Percentiles rank a stretch among this genome's conserved stretches.
Conservation (phyloP, 2,329 filamentous ascomycete species). For the Fusarium sp. region DNA sequence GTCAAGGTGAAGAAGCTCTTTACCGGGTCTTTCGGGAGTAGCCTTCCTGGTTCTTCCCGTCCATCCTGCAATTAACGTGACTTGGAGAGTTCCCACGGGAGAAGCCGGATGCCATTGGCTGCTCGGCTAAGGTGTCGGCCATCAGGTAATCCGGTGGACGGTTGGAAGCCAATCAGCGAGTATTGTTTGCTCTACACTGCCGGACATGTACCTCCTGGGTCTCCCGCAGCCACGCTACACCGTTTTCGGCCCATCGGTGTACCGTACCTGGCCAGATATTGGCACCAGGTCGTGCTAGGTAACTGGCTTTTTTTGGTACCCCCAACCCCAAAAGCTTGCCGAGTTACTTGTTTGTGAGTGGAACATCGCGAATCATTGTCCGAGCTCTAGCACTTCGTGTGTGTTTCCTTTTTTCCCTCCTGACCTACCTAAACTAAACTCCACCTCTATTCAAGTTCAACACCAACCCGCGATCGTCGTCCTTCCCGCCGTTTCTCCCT, state of each 20-base stretch:
- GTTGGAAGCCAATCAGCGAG: slow-evolving; percentile 11
- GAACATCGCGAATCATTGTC: slow-evolving; percentile 43
- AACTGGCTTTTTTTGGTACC: slow-evolving; percentile 24
- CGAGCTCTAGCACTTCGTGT: slow-evolving; percentile 28
- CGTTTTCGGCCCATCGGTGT: slow-evolving; percentile 11
- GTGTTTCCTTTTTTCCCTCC: slow-evolving; percentile 38
- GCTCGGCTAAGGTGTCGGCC: slow-evolving; percentile 34
- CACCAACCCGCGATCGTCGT: slow-evolving; percentile 13
- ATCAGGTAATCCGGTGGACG: slow-evolving; percentile 1
- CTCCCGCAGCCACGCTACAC: background rate
- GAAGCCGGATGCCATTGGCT: slow-evolving; percentile 24
- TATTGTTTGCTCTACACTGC: slow-evolving; percentile 4
- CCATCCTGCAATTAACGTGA: background rate
- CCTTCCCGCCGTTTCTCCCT: background rate
- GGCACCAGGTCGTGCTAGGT: slow-evolving; percentile 1
- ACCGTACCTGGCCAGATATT: slow-evolving; percentile 8
- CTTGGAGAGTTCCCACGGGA: slow-evolving; percentile 7
- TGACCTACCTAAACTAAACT: slow-evolving; percentile 21
- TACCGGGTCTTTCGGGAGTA: background rate
- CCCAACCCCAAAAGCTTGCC: slow-evolving; percentile 20
- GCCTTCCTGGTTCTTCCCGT: background rate
- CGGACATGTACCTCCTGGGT: slow-evolving; percentile 40
- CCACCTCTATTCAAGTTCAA: slow-evolving; percentile 21
- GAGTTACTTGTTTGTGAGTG: slow-evolving; percentile 29
- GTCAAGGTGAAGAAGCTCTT: background rate